Percentiles rank a stretch among this genome's conserved stretches.
Conservation (phyloP, 1,139 yeast genomes). For the Yamadazyma sp. region DNA sequence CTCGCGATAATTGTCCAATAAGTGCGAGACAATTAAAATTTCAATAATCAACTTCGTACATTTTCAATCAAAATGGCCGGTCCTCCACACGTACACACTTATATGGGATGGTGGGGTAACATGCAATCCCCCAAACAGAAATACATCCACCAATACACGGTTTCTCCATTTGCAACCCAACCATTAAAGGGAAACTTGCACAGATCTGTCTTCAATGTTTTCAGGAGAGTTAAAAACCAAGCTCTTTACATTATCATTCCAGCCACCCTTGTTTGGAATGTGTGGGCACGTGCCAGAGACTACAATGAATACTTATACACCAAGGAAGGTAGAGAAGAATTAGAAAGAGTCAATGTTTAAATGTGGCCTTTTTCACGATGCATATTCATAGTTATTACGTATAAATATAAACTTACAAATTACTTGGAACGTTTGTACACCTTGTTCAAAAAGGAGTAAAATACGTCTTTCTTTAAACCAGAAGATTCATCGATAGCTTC, state of each 20-base stretch:
- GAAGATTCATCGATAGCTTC: slow-evolving; percentile 78
- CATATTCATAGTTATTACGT: not conserved
- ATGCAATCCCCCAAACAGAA: slow-evolving; percentile 86
- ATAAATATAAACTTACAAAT: not conserved
- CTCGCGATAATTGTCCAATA: slow-evolving; percentile 12
- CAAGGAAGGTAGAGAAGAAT: slow-evolving; percentile 95
- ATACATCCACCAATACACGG: slow-evolving; percentile 80
- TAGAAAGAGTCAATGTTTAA: slow-evolving; percentile 75
- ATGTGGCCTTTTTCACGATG: not conserved
- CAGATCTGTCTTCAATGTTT: slow-evolving; percentile 87
- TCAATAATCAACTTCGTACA: slow-evolving; percentile 6
- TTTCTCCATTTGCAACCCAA: slow-evolving; percentile 90
- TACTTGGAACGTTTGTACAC: slow-evolving; percentile 93
- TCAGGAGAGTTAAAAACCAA: slow-evolving; percentile 92
- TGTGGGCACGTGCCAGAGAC: slow-evolving; percentile 87
- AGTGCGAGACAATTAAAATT: slow-evolving; percentile 10
- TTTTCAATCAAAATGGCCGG: slow-evolving; percentile 50
- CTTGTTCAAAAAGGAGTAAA: slow-evolving; percentile 80
- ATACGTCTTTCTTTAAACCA: slow-evolving; percentile 86
- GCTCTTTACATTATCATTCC: slow-evolving; percentile 78
- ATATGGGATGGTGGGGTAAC: slow-evolving; percentile 98
- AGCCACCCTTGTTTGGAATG: slow-evolving; percentile 73
- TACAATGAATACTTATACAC: slow-evolving; percentile 95
- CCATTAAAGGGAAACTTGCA: slow-evolving; percentile 87
- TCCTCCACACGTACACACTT: slow-evolving; percentile 53